Percentiles rank a stretch among this genome's conserved stretches.
Conservation (phyloP, 2,329 filamentous ascomycete species). For the Colletotrichum navitas region DNA sequence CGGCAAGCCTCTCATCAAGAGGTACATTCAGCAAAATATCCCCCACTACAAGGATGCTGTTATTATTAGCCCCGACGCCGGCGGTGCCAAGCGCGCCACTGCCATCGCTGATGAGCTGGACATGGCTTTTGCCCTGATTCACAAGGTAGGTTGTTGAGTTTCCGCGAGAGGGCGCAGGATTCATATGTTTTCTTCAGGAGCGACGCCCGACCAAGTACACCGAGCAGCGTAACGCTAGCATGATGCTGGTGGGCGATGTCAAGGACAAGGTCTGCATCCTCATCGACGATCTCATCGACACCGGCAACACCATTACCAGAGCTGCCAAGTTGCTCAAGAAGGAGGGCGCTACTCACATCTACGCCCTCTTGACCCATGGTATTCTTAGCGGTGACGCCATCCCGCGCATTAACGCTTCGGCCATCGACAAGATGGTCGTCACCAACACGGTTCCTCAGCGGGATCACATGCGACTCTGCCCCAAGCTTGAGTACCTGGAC, state of each 20-base stretch:
- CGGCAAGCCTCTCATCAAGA: conserved; percentile 79
- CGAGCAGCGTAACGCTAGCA: conserved; percentile 90
- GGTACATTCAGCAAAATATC: conserved; percentile 83
- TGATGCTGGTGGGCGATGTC: conserved; percentile 95
- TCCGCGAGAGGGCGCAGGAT: background rate
- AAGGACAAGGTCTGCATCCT: conserved; percentile 85
- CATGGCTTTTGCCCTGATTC: conserved; percentile 96
- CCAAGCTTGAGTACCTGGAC: conserved; percentile 93
- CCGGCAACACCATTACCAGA: conserved; percentile 95
- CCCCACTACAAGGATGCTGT: conserved; percentile 88
- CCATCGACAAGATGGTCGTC: conserved; percentile 92
- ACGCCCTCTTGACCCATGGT: conserved; percentile 93
- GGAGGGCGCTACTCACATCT: conserved; percentile 91
- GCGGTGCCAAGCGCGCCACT: conserved; percentile 95
- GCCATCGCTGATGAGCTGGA: conserved; percentile 93
- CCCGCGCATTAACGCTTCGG: conserved; percentile 91
- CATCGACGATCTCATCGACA: conserved; percentile 94
- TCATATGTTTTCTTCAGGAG: conserved; percentile 67
- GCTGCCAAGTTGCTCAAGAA: conserved; percentile 97
- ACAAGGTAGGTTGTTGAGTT: conserved; percentile 77
- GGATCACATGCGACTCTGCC: conserved; percentile 80
- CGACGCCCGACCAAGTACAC: conserved; percentile 88
- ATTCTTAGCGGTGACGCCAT: conserved; percentile 96
- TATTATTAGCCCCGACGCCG: conserved; percentile 95
- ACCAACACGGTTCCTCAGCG: conserved; percentile 95